Evolutionary conservation across 2,329 filamentous ascomycete genomes (phyloP).

Genomic region (Scytalidium sp.): DNA sequence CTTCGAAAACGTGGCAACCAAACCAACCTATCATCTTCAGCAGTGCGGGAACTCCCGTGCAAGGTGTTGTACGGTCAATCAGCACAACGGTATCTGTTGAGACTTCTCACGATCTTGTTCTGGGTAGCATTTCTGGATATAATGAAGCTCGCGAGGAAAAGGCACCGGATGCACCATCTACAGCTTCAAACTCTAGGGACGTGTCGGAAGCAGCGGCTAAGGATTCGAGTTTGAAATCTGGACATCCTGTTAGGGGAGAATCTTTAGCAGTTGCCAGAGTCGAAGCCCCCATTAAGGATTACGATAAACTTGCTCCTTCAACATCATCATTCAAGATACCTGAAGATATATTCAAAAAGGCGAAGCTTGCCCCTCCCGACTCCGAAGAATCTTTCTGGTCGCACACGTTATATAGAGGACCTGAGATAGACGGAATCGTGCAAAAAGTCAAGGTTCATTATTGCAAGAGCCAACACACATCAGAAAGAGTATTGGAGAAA

Average conservation of each 20-base stretch:
- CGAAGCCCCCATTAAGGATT: background rate
- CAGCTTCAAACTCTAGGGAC: slow-evolving; percentile 5
- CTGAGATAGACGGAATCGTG: slow-evolving; percentile 33
- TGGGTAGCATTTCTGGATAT: slow-evolving; percentile 17
- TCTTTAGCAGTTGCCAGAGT: background rate
- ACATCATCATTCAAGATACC: slow-evolving; percentile 45
- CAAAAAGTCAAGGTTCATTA: slow-evolving; percentile 70
- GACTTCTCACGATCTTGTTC: slow-evolving; percentile 12
- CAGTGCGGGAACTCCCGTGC: slow-evolving; percentile 6
- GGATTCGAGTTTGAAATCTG: background rate
- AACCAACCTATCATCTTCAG: slow-evolving; percentile 37
- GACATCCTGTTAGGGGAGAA: slow-evolving; percentile 5
- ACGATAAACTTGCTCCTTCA: slow-evolving; percentile 33
- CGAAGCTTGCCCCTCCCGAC: slow-evolving; percentile 42
- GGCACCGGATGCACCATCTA: background rate
- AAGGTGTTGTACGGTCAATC: slow-evolving; percentile 11
- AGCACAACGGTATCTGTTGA: slow-evolving; percentile 14
- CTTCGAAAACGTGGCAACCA: slow-evolving; percentile 32
- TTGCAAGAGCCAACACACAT: slow-evolving; percentile 64
- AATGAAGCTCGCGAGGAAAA: slow-evolving; percentile 12
- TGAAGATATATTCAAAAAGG: slow-evolving; percentile 42
- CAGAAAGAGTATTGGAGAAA: slow-evolving; percentile 61
- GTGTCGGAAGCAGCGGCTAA: background rate
- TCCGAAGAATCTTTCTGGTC: slow-evolving; percentile 61
- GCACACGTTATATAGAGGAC: slow-evolving; percentile 62